Percentiles rank a stretch among this genome's conserved stretches.
Evolutionary conservation across 768 basidiomycete genomes (phyloP).

Genomic region (Rhizopogon vinicolor): DNA sequence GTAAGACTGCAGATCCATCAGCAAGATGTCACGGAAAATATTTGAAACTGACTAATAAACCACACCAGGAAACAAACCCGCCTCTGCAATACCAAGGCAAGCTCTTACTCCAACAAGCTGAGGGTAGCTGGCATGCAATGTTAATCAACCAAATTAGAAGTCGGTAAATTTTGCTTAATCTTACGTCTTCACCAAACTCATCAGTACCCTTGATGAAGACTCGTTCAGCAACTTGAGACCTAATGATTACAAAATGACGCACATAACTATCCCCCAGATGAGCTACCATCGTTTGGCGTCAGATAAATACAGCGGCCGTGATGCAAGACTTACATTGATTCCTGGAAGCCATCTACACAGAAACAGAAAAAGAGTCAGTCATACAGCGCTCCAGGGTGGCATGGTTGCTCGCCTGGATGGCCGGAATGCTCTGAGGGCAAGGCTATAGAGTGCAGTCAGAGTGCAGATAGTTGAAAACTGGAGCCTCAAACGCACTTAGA

Average conservation of each 20-base stretch:
- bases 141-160: not conserved
- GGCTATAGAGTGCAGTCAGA: not conserved
- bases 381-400: constrained; percentile 12
- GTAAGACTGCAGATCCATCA: constrained; percentile 38
- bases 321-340: constrained; percentile 43
- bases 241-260: constrained; percentile 8
- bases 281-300: constrained; percentile 30
- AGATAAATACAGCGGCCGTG: not conserved
- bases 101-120: constrained; percentile 56
- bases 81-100: constrained; percentile 62
- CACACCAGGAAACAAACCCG: constrained; percentile 70
- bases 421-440: constrained; percentile 55
- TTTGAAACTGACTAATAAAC: constrained; percentile 54
- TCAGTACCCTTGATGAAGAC: constrained; percentile 40
- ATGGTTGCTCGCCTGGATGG: constrained; percentile 43
- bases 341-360: constrained; percentile 60
- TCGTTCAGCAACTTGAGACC: not conserved
- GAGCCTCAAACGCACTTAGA: constrained; percentile 43
- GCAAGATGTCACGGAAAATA: no score
- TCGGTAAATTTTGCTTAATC: not conserved
- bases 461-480: not conserved
- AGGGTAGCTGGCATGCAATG: constrained; percentile 41
- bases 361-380: not conserved
- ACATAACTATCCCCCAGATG: constrained; percentile 64
- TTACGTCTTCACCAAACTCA: constrained; percentile 67